Percentiles rank a stretch among this genome's conserved stretches.
These are phyloP conservation scores for Rhododendron molle DNA, from an alignment of 148 eudicot species.

Conservation along the genomic window DNA sequence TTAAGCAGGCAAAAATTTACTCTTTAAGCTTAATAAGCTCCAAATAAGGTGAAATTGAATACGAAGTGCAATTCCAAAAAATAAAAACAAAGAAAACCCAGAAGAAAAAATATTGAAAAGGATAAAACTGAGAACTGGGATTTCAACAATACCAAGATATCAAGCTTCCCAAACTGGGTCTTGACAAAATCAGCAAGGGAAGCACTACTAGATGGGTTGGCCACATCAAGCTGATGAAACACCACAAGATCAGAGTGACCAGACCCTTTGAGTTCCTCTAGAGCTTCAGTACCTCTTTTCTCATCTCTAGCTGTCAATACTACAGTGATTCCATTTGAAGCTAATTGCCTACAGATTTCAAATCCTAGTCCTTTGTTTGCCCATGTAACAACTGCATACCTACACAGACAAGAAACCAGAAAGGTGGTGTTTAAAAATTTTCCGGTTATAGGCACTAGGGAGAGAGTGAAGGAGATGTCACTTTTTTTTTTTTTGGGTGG, in stretches of 20 bases:
- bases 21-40: neutral
- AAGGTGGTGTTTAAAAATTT: neutral
- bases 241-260: slow-evolving; percentile 12
- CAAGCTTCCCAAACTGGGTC: slow-evolving; percentile 6
- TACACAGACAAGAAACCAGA: neutral
- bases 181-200: slow-evolving; percentile 23
- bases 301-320: slow-evolving; percentile 24
- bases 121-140: neutral
- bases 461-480: too few species aligned
- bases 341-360: slow-evolving; percentile 21
- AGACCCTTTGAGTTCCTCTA: slow-evolving; percentile 16
- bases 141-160: slow-evolving; percentile 11
- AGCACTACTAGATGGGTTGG: slow-evolving; percentile 16
- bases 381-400: slow-evolving; percentile 25
- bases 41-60: neutral
- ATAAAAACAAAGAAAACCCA: neutral
- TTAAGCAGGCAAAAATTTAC: neutral
- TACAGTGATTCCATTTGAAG: slow-evolving; percentile 16
- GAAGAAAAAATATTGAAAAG: neutral
- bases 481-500: too few species aligned
- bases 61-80: neutral
- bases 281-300: slow-evolving; percentile 27
- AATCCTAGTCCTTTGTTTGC: slow-evolving; percentile 18
- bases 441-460: too few species aligned
- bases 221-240: slow-evolving; percentile 28